These are phyloP conservation scores for Harringtonia aguacate DNA, from an alignment of 2,329 filamentous ascomycete genomes.

Conservation along the genomic window DNA sequence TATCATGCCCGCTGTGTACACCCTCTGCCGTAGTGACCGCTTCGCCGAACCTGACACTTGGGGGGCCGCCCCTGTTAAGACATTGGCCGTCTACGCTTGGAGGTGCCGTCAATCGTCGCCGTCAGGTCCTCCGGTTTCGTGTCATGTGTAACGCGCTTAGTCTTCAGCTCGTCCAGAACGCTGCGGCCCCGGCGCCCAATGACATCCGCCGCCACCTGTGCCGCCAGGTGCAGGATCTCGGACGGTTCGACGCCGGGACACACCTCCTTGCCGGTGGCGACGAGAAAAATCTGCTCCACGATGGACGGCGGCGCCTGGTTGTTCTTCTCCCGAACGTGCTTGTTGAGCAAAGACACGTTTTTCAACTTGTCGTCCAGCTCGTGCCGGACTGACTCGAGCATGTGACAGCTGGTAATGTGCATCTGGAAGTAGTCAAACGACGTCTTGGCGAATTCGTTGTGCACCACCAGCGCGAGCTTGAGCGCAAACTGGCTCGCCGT, in stretches of 20 bases:
- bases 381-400: constrained; percentile 23
- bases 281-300: constrained; percentile 28
- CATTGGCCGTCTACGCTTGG: too few species aligned
- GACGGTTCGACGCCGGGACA: background rate
- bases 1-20: too few species aligned
- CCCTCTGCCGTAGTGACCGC: too few species aligned
- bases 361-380: constrained; percentile 19
- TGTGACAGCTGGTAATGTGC: constrained; percentile 27
- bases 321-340: constrained; percentile 27
- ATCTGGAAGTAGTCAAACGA: constrained; percentile 28
- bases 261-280: constrained; percentile 9
- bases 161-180: background rate
- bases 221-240: background rate
- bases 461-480: constrained; percentile 21
- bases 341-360: constrained; percentile 21
- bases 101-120: too few species aligned
- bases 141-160: too few species aligned
- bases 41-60: too few species aligned
- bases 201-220: background rate
- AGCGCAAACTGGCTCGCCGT: background rate
- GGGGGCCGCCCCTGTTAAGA: too few species aligned
- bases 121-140: too few species aligned
- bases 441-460: constrained; percentile 25
- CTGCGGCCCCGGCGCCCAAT: background rate
- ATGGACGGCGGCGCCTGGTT: constrained; percentile 28